These are phyloP conservation scores for Sungouiella blattae DNA, from an alignment of 805 yeast species.

Conservation along the genomic window DNA sequence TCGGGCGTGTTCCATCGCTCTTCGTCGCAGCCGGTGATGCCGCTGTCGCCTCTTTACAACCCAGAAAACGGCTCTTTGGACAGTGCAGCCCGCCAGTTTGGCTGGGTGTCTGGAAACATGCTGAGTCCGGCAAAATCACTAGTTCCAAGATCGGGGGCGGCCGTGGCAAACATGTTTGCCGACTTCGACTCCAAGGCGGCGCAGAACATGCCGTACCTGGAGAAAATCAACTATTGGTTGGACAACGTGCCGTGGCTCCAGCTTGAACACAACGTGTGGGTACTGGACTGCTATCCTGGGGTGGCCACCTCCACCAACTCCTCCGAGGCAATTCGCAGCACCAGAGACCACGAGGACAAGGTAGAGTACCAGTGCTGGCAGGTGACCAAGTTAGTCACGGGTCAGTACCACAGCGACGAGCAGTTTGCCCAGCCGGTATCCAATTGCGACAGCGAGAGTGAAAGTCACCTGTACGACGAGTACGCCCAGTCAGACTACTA, in stretches of 20 bases:
- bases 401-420: slow-evolving; percentile 8
- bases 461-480: too few relatives aligned
- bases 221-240: slow-evolving; percentile 67
- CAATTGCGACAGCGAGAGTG: neutral
- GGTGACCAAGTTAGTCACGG: slow-evolving; percentile 36
- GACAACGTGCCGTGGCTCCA: slow-evolving; percentile 49
- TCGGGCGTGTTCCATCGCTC: neutral
- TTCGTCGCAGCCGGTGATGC: neutral
- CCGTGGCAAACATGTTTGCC: too few relatives aligned
- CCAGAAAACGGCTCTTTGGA: neutral
- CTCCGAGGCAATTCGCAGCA: slow-evolving; percentile 9
- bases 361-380: slow-evolving; percentile 51
- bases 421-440: neutral
- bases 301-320: slow-evolving; percentile 25
- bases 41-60: neutral
- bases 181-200: slow-evolving; percentile 60
- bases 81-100: neutral
- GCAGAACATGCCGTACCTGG: slow-evolving; percentile 60
- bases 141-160: too few relatives aligned
- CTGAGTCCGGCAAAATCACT: too few relatives aligned
- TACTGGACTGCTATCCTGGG: slow-evolving; percentile 51
- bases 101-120: too few relatives aligned
- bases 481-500: slow-evolving; percentile 6
- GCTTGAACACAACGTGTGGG: slow-evolving; percentile 18
- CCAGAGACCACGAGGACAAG: slow-evolving; percentile 41